phyloP scores from a whole-genome alignment of 2,329 filamentous ascomycete genomes.

The Nemania abortiva region DNA sequence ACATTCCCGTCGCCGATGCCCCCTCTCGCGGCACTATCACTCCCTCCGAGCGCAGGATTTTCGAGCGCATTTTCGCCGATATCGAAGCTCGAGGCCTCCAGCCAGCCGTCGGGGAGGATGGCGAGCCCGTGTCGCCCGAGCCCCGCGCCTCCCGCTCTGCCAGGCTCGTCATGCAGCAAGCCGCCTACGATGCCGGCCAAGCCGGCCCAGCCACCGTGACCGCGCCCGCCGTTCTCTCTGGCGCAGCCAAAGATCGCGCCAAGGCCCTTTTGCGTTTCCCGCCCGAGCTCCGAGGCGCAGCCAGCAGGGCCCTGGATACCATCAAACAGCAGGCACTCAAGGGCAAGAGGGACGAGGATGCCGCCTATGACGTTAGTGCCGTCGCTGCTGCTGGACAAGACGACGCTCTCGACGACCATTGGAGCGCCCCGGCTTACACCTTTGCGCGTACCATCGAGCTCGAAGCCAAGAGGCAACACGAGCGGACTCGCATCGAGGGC shows the following conservation, averaged over 20 bases:
- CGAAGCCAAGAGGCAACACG: constrained; percentile 57
- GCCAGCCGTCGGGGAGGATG: constrained; percentile 35
- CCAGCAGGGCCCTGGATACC: constrained; percentile 54
- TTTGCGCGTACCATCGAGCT: constrained; percentile 51
- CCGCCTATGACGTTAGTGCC: not conserved
- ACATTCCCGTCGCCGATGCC: constrained; percentile 36
- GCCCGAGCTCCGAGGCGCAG: constrained; percentile 55
- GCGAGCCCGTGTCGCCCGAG: constrained; percentile 8
- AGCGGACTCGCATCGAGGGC: constrained; percentile 64
- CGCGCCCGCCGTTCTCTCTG: constrained; percentile 39
- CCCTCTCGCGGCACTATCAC: constrained; percentile 64
- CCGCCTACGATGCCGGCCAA: constrained; percentile 44
- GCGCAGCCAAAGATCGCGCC: constrained; percentile 50
- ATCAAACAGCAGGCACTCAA: constrained; percentile 42
- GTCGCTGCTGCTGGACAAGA: not conserved
- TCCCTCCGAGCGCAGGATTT: constrained; percentile 62
- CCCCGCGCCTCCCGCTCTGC: constrained; percentile 39
- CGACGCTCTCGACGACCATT: constrained; percentile 38
- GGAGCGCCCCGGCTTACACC: constrained; percentile 42
- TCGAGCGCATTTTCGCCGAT: constrained; percentile 68
- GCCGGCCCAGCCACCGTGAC: constrained; percentile 36
- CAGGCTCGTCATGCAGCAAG: constrained; percentile 49
- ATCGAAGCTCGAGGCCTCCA: constrained; percentile 60
- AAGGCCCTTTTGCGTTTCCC: constrained; percentile 57
- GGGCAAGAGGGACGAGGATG: not conserved